Evolutionary conservation across 768 basidiomycete species (phyloP), one percentile per base, ranked within the genome.

Genomic region (Lactarius indigo): DNA sequence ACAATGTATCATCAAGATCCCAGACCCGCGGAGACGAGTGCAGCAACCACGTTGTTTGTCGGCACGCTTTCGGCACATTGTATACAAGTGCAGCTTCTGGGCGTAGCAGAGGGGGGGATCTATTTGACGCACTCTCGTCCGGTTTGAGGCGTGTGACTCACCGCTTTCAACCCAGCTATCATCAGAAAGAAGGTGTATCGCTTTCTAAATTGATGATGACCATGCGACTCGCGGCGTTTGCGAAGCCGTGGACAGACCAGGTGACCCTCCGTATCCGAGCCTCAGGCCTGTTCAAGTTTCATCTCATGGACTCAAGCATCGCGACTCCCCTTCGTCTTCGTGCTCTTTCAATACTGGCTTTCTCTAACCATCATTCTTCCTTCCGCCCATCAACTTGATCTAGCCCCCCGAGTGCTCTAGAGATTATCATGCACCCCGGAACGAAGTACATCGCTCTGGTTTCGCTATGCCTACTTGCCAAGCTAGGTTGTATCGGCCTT

Each of bases 401-500:
- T 5, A n/a, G 18, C 18, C 30, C 28, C 33, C 18, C 28, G 10
- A 26, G 50, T 12, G 23, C 50, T 10, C 50, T n/a, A 23, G 17
- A 18, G 37, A 23, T 20, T 18, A 4, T 17, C 61, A 66, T 66
- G 57, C 12, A 52, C 41, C 57, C 50, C 6, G 8, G 30, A 23
- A 28, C 47, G 30, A 47, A 37, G 47, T 59, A 42, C 50, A 42
- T 66, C 37, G 10, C 47, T 42, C 50, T 67, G 7, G 30, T 23
- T 10, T 42, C 50, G 8, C 57, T 66, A 17, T 67, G 57, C 50
- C 50, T 63, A 5, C 30, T 66, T 18, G 23, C 54, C 28, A 63
- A 58, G 44, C 61, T 66, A 18, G 65, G 30, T 3, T 59, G 65
- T 30, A 58, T 66, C 13, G 39, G 47, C 3, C 57, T 66, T 35